Percentiles rank a stretch among this genome's conserved stretches.
Evolutionary conservation across 2,329 filamentous ascomycete species (phyloP).

Genomic region (Arthrocladium fulminans): DNA sequence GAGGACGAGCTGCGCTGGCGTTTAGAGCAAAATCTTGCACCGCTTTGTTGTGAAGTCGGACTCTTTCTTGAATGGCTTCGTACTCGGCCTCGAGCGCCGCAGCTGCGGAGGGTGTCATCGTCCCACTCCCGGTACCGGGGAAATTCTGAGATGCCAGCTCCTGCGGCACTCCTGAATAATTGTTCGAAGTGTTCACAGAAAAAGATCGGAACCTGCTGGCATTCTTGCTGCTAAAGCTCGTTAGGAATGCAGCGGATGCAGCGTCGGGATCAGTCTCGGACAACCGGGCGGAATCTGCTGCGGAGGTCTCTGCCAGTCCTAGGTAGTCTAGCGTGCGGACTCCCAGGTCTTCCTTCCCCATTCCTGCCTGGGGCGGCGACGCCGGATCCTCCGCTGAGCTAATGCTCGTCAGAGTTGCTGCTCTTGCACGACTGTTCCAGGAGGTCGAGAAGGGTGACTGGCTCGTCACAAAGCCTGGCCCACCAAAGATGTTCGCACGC

Average conservation of each 20-base stretch:
- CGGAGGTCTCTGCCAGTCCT: constrained; percentile 85
- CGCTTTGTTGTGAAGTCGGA: constrained; percentile 84
- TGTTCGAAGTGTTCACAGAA: constrained; percentile 97
- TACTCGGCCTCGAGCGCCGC: constrained; percentile 47
- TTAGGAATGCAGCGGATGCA: constrained; percentile 50
- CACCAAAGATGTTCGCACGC: constrained; percentile 58
- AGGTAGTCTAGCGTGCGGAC: constrained; percentile 93
- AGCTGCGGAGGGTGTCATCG: constrained; percentile 50
- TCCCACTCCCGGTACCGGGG: constrained; percentile 49
- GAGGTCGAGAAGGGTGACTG: constrained; percentile 79
- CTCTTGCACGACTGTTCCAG: constrained; percentile 77
- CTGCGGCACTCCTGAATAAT: constrained; percentile 79
- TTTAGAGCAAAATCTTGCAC: constrained; percentile 88
- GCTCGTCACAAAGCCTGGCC: constrained; percentile 60
- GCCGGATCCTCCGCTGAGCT: constrained; percentile 78
- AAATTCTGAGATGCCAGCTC: constrained; percentile 54
- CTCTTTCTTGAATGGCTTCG: constrained; percentile 55
- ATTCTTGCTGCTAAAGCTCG: constrained; percentile 65
- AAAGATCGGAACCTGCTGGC: constrained; percentile 89
- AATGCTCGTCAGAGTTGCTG: constrained; percentile 81
- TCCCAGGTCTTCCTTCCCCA: constrained; percentile 76
- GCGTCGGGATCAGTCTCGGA: constrained; percentile 42
- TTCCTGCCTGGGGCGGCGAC: constrained; percentile 77
- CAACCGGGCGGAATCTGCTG: constrained; percentile 64
- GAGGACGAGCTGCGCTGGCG: constrained; percentile 69